Evolutionary conservation across 192 early-diverging fungal genomes (phyloP).

Genomic region (Coemansia sp.): DNA sequence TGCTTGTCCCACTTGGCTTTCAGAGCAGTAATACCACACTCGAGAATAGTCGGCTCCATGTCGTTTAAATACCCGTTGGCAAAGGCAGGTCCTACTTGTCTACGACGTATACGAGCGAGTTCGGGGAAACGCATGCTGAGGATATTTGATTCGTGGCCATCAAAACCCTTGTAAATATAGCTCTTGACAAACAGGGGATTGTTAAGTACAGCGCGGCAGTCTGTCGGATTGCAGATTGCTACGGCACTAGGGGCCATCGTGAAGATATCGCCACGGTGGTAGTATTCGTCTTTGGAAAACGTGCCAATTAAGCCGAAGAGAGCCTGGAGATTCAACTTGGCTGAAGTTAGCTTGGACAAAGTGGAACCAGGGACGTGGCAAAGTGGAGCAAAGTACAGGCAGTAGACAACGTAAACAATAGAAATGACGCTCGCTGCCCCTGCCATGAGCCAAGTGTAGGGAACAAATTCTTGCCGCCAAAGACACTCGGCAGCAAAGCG

Average conservation of each 20-base stretch:
- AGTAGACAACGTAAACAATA: no score
- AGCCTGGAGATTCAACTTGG: no score
- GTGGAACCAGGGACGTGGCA: no score
- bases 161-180: conserved; percentile 27
- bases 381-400: no score
- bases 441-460: no score
- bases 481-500: no score
- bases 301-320: no score
- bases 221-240: conserved; percentile 17
- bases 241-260: conserved; percentile 27
- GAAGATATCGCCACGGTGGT: conserved; percentile 37
- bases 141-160: conserved; percentile 14
- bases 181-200: conserved; percentile 31
- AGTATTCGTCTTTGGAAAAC: conserved; percentile 19
- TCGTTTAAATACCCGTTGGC: conserved; percentile 15
- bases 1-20: conserved; percentile 28
- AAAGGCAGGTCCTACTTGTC: conserved; percentile 34
- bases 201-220: conserved; percentile 20
- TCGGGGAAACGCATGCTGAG: conserved; percentile 26
- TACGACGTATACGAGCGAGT: conserved; percentile 14
- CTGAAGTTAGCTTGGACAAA: no score
- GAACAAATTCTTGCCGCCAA: no score
- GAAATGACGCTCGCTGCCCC: no score
- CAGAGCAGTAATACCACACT: conserved; percentile 25
- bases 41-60: conserved; percentile 36